Conservation (phyloP, 345 rosid species). For the Nephelium lappaceum region DNA sequence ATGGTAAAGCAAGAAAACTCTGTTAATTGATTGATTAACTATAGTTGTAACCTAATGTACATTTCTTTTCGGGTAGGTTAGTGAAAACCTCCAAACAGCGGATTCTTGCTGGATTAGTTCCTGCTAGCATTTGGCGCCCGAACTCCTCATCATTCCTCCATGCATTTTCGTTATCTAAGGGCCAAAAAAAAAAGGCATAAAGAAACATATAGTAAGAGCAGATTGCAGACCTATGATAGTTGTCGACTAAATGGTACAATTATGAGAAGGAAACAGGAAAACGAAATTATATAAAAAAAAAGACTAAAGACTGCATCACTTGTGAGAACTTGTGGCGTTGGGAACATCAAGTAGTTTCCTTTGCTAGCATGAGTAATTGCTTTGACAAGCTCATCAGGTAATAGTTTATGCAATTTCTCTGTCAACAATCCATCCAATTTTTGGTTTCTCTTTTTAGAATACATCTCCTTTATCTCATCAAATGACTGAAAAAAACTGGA, state of each 20-base stretch:
- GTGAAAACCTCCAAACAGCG: slow-evolving; percentile 46
- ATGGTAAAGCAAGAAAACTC: not conserved
- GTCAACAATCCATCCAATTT: slow-evolving; percentile 18
- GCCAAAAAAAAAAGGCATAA: not conserved
- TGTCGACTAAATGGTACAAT: slow-evolving; percentile 36
- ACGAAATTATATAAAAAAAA: not conserved
- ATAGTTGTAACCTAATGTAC: not conserved
- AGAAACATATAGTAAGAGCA: not conserved
- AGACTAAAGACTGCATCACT: slow-evolving; percentile 34
- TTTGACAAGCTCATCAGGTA: slow-evolving; percentile 34
- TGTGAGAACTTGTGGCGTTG: slow-evolving; percentile 54
- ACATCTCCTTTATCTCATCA: slow-evolving; percentile 50
- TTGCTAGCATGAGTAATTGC: slow-evolving; percentile 25
- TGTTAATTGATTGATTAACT: not conserved
- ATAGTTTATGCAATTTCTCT: slow-evolving; percentile 38
- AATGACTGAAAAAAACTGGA: slow-evolving; percentile 47
- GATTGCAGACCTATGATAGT: too few relatives aligned
- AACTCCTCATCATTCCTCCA: slow-evolving; percentile 85
- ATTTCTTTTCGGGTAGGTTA: not conserved
- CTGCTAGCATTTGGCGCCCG: slow-evolving; percentile 84
- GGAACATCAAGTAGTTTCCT: slow-evolving; percentile 34
- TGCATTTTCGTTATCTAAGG: slow-evolving; percentile 51
- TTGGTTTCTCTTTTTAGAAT: slow-evolving; percentile 33
- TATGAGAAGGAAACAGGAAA: slow-evolving; percentile 3
- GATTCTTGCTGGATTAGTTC: slow-evolving; percentile 73